Evolutionary conservation across 768 basidiomycete species (phyloP).

Genomic region (Holtermannia corniformis): DNA sequence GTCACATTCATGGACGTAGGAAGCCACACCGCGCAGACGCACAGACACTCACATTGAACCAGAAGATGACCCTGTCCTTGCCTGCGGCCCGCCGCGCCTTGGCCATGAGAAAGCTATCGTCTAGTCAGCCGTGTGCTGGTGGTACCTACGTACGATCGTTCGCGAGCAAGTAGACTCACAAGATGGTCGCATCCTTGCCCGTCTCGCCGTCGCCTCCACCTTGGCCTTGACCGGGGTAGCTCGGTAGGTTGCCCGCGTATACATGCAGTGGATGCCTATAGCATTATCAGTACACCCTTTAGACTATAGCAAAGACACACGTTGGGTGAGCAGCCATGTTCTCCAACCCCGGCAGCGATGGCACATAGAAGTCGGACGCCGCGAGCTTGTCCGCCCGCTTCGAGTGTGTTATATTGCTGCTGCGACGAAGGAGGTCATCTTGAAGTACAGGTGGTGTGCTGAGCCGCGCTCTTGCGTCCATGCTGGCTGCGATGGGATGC

Average conservation of each 20-base stretch:
- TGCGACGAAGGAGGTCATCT: no score
- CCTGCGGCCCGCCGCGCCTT: slow-evolving; percentile 83
- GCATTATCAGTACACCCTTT: slow-evolving; percentile 7
- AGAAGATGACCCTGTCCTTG: slow-evolving; percentile 79
- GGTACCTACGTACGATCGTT: not conserved
- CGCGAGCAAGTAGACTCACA: slow-evolving; percentile 20
- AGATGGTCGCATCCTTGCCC: slow-evolving; percentile 38
- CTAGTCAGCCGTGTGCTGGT: no score
- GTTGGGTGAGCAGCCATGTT: slow-evolving; percentile 39
- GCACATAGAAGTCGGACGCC: slow-evolving; percentile 41
- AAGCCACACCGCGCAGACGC: no score
- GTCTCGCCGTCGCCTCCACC: slow-evolving; percentile 37
- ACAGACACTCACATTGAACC: slow-evolving; percentile 93
- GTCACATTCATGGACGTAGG: no score
- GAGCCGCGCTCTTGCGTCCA: no score
- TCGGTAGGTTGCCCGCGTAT: slow-evolving; percentile 38
- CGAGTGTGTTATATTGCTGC: not conserved
- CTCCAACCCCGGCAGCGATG: slow-evolving; percentile 37
- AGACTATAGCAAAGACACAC: no score
- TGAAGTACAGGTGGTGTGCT: no score
- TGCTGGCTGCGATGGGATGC: no score
- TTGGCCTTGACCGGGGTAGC: slow-evolving; percentile 34
- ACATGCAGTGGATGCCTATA: slow-evolving; percentile 40
- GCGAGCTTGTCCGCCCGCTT: no score
- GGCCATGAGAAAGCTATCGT: slow-evolving; percentile 64